phyloP scores from a whole-genome alignment of 805 yeast genomes.

The Candida arabinofermentans region DNA sequence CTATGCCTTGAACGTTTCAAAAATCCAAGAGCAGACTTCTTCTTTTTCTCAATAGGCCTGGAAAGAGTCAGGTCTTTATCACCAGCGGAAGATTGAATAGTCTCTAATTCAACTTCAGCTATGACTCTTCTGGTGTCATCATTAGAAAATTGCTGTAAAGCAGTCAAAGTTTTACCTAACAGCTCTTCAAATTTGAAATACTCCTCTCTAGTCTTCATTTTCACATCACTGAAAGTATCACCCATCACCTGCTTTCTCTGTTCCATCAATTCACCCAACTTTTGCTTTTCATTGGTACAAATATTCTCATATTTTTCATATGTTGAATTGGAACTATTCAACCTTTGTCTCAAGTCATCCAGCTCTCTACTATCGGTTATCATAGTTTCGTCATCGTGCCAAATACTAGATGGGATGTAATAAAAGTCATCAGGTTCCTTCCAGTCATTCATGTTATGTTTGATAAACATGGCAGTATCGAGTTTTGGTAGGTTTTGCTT shows the following conservation, averaged over 20 bases:
- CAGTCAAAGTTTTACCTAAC: conserved; percentile 46
- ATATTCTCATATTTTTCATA: conserved; percentile 38
- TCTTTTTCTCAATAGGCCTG: conserved; percentile 48
- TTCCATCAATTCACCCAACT: conserved; percentile 38
- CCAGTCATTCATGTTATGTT: conserved; percentile 79
- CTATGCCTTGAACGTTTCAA: conserved; percentile 15
- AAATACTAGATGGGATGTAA: conserved; percentile 83
- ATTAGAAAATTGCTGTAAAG: conserved; percentile 59
- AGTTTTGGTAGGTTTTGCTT: conserved; percentile 66
- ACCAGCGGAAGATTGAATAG: conserved; percentile 80
- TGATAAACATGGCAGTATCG: conserved; percentile 87
- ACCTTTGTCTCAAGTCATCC: conserved; percentile 47
- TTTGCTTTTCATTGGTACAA: conserved; percentile 48
- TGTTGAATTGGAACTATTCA: conserved; percentile 38
- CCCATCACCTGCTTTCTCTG: conserved; percentile 33
- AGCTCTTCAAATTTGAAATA: conserved; percentile 45
- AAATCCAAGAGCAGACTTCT: conserved; percentile 51
- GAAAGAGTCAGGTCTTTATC: conserved; percentile 65
- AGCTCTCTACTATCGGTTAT: conserved; percentile 55
- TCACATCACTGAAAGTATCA: conserved; percentile 32
- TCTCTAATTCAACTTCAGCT: conserved; percentile 84
- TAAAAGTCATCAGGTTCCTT: conserved; percentile 80
- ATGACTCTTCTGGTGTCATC: conserved; percentile 72
- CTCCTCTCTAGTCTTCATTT: conserved; percentile 36
- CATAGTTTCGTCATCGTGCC: conserved; percentile 93